Evolutionary conservation across 2,329 filamentous ascomycete species (phyloP).

Genomic region (Pyrenochaeta sp.): DNA sequence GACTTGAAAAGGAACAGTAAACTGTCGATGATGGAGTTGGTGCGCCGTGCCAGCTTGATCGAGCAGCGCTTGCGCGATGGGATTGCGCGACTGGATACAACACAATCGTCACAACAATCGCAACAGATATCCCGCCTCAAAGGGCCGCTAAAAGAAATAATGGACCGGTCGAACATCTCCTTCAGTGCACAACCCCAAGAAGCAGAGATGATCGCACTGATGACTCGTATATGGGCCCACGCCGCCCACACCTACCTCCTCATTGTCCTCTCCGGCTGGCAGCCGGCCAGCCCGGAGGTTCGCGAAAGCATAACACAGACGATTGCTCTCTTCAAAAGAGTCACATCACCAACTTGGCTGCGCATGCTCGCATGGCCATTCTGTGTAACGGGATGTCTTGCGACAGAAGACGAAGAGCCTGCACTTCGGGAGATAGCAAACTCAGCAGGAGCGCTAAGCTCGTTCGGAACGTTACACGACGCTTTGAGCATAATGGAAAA

Average conservation of each 20-base stretch:
- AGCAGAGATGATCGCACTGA: too few relatives aligned
- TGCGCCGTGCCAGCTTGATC: too few relatives aligned
- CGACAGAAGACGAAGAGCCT: constrained; percentile 2
- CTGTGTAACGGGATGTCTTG: constrained; percentile 22
- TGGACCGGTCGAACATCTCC: too few relatives aligned
- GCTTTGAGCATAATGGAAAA: neutral
- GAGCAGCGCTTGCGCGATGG: too few relatives aligned
- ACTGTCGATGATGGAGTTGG: too few relatives aligned
- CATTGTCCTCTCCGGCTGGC: constrained; percentile 14
- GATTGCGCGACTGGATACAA: too few relatives aligned
- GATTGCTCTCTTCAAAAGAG: neutral
- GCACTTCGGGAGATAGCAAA: constrained; percentile 5
- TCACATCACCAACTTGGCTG: constrained; percentile 7
- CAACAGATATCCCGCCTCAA: too few relatives aligned
- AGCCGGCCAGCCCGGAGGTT: constrained; percentile 3
- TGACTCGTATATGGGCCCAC: constrained; percentile 18
- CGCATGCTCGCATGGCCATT: constrained; percentile 23
- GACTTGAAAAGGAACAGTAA: too few relatives aligned
- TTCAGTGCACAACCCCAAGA: too few relatives aligned
- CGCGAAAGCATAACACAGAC: neutral
- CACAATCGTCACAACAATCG: too few relatives aligned
- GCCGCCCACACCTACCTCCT: constrained; percentile 17
- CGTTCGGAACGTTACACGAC: neutral
- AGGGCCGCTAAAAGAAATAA: too few relatives aligned
- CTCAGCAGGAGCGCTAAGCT: neutral